Evolutionary conservation across 345 rosid genomes (phyloP), one percentile per base, ranked within the genome.

Genomic region (Luvunga scandens): DNA sequence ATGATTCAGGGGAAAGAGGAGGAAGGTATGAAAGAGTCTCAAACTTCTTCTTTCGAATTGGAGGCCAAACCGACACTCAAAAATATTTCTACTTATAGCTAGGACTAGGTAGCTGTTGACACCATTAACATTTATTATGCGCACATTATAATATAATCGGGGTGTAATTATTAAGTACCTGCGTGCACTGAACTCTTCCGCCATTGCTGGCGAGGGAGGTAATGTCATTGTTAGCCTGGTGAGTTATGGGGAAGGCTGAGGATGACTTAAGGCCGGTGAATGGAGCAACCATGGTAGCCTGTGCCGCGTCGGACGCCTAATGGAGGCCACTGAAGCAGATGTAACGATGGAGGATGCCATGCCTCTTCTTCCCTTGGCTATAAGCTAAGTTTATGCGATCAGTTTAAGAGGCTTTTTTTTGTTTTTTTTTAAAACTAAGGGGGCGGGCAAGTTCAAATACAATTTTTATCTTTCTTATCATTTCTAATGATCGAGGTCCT

Each of bases 21-120:
- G 86, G 92, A 19, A 91, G 90, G 84, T 87, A 81, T 2, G 87
- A 86, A 18, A 84, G 87, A 12, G 89, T 86, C 86, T 84, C 89
- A 45, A 72, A 84, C 72, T 70, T 78, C 86, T 78, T 86, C 81
- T 14, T 14, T 0, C 80, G 83, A 9, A 6, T 0, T 31, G 85
- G 71, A 5, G 87, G 89, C 83, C 87, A 83, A 22, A 82, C 87
- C 79, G 77, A 50, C 31, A 78, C 6, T 36, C 8, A 36, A 34
- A 34, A 25, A n/a, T n/a, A n/a, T n/a, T n/a, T n/a, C n/a, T n/a
- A 5, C 33, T 45, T 45, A 45, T 3, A 45, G 50, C 50, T 45
- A 36, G 39, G 39, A 7, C 39, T 36, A 36, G 39, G 39, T n/a
- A n/a, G n/a, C n/a, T n/a, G n/a, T n/a, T 57, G 10, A 9, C 64